A percentile compares a stretch with the other conserved stretches of the same genome.
phyloP scores from a whole-genome alignment of 345 rosid genomes.

The Schrenkiella parvula region DNA sequence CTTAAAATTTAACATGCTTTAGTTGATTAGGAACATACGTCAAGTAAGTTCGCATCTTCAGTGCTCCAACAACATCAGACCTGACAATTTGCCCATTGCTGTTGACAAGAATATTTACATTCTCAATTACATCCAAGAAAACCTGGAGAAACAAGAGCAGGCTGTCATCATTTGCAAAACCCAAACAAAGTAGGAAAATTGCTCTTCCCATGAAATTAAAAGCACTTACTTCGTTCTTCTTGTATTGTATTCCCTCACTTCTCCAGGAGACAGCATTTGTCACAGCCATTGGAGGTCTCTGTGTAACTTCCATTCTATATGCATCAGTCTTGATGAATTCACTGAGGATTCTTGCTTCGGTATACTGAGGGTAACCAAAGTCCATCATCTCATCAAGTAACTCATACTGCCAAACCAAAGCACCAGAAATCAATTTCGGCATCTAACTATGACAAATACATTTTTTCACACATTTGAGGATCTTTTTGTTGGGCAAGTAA shows the following conservation, averaged over 20 bases:
- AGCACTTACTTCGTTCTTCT: conserved; percentile 80
- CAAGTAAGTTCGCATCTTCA: conserved; percentile 95
- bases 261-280: conserved; percentile 99
- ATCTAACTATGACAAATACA: not conserved
- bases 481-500: not conserved
- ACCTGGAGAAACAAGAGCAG: conserved; percentile 47
- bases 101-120: conserved; percentile 92
- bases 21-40: conserved; percentile 45
- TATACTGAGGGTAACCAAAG: conserved; percentile 93
- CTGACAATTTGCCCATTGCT: conserved; percentile 91
- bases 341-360: conserved; percentile 86
- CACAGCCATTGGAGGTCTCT: conserved; percentile 99
- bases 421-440: conserved; percentile 19
- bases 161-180: conserved; percentile 1
- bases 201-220: not conserved
- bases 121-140: conserved; percentile 93
- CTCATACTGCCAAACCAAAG: conserved; percentile 88
- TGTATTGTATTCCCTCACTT: conserved; percentile 84
- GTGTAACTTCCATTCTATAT: conserved; percentile 91
- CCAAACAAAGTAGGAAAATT: not conserved
- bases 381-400: conserved; percentile 99
- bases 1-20: not conserved
- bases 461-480: not conserved
- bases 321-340: conserved; percentile 99
- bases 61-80: conserved; percentile 95